Evolutionary conservation across 257 asterid species (phyloP).

Genomic region (Haberlea rhodopensis): DNA sequence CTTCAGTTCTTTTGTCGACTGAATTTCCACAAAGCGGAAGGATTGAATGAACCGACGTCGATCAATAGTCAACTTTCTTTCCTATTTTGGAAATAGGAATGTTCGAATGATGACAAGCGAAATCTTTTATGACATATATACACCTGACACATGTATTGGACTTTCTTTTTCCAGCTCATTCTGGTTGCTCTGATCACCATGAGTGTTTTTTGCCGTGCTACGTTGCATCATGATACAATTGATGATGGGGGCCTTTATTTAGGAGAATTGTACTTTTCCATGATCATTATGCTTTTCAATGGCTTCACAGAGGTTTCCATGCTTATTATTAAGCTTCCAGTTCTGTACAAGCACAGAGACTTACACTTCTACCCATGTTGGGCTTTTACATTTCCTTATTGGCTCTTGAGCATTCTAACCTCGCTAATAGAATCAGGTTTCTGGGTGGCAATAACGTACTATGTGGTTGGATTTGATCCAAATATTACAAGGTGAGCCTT

Average conservation of each 20-base stretch:
- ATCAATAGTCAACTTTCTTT: no score
- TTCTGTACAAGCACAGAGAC: constrained; percentile 92
- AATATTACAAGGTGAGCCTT: constrained; percentile 63
- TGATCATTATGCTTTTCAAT: constrained; percentile 88
- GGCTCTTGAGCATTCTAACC: constrained; percentile 83
- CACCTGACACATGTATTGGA: constrained; percentile 26
- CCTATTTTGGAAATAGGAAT: no score
- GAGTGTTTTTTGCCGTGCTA: constrained; percentile 92
- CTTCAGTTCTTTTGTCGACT: constrained; percentile 4
- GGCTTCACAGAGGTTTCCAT: constrained; percentile 96
- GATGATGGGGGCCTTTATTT: constrained; percentile 88
- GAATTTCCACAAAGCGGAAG: neutral
- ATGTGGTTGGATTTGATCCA: constrained; percentile 89
- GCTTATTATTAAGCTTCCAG: constrained; percentile 90
- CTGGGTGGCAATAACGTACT: constrained; percentile 91
- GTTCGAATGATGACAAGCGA: no score
- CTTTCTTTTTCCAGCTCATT: constrained; percentile 60
- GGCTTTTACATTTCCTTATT: constrained; percentile 92
- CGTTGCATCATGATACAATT: constrained; percentile 72
- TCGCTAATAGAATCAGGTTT: constrained; percentile 81
- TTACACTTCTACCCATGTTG: constrained; percentile 86
- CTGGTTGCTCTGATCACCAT: constrained; percentile 83
- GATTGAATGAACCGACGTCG: no score
- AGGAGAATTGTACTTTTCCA: constrained; percentile 76
- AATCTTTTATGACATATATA: constrained; percentile 12